A percentile compares a stretch with the other conserved stretches of the same genome.
Conservation (phyloP, 805 yeast genomes). For the Wickerhamomyces ciferrii region DNA sequence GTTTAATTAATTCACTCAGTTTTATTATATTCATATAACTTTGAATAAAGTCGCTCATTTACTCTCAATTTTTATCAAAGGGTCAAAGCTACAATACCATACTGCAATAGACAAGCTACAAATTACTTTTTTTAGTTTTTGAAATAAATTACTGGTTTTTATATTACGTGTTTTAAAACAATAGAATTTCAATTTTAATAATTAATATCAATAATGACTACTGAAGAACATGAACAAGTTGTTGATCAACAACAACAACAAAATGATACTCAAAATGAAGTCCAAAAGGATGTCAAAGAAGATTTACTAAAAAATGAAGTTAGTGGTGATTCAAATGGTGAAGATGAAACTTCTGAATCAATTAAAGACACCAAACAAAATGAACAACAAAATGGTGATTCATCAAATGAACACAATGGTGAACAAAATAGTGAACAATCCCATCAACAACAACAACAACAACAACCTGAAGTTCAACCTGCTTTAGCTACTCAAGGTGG, state of each 20-base stretch:
- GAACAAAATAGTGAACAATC: conserved; percentile 1
- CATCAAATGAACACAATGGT: not conserved
- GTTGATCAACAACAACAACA: not conserved
- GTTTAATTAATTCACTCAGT: not conserved
- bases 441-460: conserved; percentile 7
- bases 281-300: not conserved
- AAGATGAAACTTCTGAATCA: not conserved
- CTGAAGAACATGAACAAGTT: conserved; percentile 1
- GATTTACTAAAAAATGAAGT: not conserved
- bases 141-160: too few species aligned
- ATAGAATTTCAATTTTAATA: not conserved
- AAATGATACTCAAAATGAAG: not conserved
- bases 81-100: too few species aligned
- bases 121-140: too few species aligned
- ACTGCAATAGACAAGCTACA: too few species aligned
- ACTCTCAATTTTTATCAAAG: too few species aligned
- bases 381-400: not conserved
- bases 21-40: too few species aligned
- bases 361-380: too few species aligned
- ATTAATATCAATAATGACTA: not conserved
- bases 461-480: conserved; percentile 33
- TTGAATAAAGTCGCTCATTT: too few species aligned
- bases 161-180: not conserved
- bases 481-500: conserved; percentile 82
- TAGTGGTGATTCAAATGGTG: not conserved